Conservation (phyloP, 2,329 filamentous ascomycete species). For the Cladosporium cucumerinum region DNA sequence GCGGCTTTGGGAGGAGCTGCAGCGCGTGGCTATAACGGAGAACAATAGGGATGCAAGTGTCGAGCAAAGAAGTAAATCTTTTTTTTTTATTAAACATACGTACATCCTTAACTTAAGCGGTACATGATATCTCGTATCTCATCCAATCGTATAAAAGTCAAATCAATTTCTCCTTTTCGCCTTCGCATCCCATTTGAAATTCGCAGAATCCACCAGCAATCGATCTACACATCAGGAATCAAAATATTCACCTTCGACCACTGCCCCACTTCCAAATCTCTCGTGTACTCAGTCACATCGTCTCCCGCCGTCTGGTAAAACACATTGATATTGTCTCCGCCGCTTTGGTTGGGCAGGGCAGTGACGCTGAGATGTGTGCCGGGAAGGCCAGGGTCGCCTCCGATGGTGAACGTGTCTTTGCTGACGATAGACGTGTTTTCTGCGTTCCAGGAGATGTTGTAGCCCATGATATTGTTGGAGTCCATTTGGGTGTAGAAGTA, state of each 20-base stretch:
- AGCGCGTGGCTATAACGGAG: not conserved
- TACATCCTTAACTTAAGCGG: not conserved
- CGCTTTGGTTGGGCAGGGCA: constrained; percentile 32
- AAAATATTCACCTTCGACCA: constrained; percentile 26
- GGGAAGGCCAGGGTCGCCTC: constrained; percentile 34
- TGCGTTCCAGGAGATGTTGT: constrained; percentile 38
- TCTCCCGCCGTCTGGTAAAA: constrained; percentile 33
- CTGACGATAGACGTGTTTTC: constrained; percentile 38
- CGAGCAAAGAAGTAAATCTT: not conserved
- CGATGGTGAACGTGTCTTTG: constrained; percentile 35
- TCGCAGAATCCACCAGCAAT: not conserved
- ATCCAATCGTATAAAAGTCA: not conserved
- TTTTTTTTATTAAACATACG: not conserved
- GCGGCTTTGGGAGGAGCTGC: not conserved
- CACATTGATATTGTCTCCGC: constrained; percentile 32
- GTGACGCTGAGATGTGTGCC: constrained; percentile 43
- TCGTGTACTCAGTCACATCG: constrained; percentile 19
- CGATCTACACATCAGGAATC: constrained; percentile 18
- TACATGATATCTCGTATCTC: not conserved
- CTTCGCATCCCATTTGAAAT: not conserved
- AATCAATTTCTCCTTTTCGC: not conserved
- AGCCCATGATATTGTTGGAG: constrained; percentile 37
- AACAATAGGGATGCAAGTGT: not conserved
- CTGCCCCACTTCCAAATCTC: constrained; percentile 31
- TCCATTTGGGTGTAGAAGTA: constrained; percentile 42